These are phyloP conservation scores for Kwoniella sp. DNA, from an alignment of 768 basidiomycete species.

Conservation along the genomic window DNA sequence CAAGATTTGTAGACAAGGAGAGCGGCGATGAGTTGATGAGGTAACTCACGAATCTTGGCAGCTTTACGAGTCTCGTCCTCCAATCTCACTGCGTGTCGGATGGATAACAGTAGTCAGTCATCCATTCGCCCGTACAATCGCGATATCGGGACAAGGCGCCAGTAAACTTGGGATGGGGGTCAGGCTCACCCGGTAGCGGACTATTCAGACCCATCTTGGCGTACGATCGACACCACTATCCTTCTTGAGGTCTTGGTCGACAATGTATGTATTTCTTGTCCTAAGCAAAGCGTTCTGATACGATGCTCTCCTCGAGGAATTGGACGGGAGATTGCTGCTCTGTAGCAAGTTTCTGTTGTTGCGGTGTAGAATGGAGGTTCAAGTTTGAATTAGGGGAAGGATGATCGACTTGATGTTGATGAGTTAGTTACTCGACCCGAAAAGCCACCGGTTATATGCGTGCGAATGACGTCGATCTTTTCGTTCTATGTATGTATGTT, in stretches of 20 bases:
- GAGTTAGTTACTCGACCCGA: background rate
- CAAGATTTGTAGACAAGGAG: too few relatives aligned
- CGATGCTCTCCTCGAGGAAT: too few relatives aligned
- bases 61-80: constrained; percentile 86
- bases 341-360: too few relatives aligned
- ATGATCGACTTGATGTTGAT: background rate
- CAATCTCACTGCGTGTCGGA: constrained; percentile 59
- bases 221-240: background rate
- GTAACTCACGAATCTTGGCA: constrained; percentile 75
- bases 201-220: constrained; percentile 31
- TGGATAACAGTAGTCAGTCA: background rate
- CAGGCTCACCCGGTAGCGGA: constrained; percentile 34
- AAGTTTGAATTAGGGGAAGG: background rate
- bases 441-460: background rate
- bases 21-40: background rate
- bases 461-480: background rate
- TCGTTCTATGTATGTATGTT: background rate
- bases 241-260: too few relatives aligned
- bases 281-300: too few relatives aligned
- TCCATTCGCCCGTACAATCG: background rate
- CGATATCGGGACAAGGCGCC: too few relatives aligned
- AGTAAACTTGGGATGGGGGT: background rate
- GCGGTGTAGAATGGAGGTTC: too few relatives aligned
- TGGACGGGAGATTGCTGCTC: too few relatives aligned
- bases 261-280: too few relatives aligned